phyloP scores from a whole-genome alignment of 805 yeast species.

The Debaryomyces maramus region DNA sequence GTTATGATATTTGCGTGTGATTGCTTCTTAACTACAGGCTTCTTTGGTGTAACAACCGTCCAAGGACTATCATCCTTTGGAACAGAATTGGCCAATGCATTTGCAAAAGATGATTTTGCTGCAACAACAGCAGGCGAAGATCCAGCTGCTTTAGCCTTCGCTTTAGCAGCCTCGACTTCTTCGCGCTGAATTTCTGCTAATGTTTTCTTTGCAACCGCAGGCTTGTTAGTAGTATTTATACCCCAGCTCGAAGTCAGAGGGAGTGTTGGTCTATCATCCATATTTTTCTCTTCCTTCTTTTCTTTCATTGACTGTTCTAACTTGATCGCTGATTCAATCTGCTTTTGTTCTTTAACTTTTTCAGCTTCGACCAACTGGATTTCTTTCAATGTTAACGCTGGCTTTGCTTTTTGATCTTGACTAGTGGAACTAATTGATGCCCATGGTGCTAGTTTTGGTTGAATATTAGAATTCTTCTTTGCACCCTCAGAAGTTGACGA shows the following conservation, averaged over 20 bases:
- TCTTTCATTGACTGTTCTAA: conserved; percentile 26
- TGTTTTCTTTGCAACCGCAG: conserved; percentile 44
- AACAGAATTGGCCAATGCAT: conserved; percentile 28
- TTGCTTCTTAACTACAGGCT: conserved; percentile 31
- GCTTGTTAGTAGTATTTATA: conserved; percentile 15
- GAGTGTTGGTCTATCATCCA: conserved; percentile 24
- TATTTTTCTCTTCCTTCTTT: conserved; percentile 22
- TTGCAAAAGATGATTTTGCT: conserved; percentile 32
- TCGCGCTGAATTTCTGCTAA: conserved; percentile 64
- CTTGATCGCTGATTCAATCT: conserved; percentile 34
- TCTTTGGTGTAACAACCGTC: conserved; percentile 47
- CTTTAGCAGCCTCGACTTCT: conserved; percentile 45
- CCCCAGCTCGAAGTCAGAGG: conserved; percentile 50
- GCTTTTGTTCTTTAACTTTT: conserved; percentile 37
- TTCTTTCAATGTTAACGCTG: conserved; percentile 49
- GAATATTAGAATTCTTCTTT: background rate
- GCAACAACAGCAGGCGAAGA: background rate
- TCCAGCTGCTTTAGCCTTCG: conserved; percentile 20
- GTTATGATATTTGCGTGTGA: conserved; percentile 14
- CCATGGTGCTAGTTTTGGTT: conserved; percentile 51
- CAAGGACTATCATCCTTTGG: conserved; percentile 35
- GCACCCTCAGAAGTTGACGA: background rate
- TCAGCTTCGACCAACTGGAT: conserved; percentile 54
- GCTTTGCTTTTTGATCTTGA: conserved; percentile 19
- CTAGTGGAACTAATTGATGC: conserved; percentile 32